These are phyloP conservation scores for Camelina sativa DNA, from an alignment of 345 rosid species.

Conservation along the genomic window DNA sequence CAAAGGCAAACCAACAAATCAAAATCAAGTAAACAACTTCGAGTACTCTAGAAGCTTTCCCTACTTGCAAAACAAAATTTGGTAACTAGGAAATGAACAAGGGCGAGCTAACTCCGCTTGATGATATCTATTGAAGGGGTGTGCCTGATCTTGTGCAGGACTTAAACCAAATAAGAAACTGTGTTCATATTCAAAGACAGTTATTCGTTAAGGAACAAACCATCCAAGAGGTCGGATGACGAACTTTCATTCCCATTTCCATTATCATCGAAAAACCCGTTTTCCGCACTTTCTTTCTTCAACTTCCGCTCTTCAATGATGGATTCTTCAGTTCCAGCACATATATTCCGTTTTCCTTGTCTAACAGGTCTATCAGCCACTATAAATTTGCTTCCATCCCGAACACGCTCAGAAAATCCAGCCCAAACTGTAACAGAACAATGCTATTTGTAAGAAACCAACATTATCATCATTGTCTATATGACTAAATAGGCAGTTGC, in stretches of 20 bases:
- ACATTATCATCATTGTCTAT: slow-evolving; percentile 8
- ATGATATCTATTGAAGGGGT: background rate
- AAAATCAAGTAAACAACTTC: slow-evolving; percentile 1
- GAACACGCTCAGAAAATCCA: slow-evolving; percentile 80
- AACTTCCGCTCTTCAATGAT: slow-evolving; percentile 67
- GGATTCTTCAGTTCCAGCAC: slow-evolving; percentile 69
- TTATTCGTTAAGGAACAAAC: slow-evolving; percentile 57
- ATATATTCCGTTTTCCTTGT: slow-evolving; percentile 60
- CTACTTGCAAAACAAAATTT: slow-evolving; percentile 7
- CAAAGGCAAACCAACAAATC: background rate
- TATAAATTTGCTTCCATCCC: slow-evolving; percentile 82
- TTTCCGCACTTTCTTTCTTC: slow-evolving; percentile 59
- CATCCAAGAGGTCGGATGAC: slow-evolving; percentile 58
- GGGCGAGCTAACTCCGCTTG: background rate
- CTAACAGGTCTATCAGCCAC: slow-evolving; percentile 75
- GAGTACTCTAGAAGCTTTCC: background rate
- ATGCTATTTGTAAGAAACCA: background rate
- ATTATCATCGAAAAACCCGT: slow-evolving; percentile 67
- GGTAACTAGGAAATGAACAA: background rate
- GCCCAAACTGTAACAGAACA: slow-evolving; percentile 80
- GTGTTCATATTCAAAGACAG: background rate
- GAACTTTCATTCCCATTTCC: slow-evolving; percentile 43
- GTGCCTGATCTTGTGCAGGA: background rate
- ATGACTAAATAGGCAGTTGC: background rate
- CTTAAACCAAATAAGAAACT: background rate